Percentiles rank a stretch among this genome's conserved stretches.
Conservation (phyloP, 164 flowering plant genomes). For the Chimonanthus praecox region DNA sequence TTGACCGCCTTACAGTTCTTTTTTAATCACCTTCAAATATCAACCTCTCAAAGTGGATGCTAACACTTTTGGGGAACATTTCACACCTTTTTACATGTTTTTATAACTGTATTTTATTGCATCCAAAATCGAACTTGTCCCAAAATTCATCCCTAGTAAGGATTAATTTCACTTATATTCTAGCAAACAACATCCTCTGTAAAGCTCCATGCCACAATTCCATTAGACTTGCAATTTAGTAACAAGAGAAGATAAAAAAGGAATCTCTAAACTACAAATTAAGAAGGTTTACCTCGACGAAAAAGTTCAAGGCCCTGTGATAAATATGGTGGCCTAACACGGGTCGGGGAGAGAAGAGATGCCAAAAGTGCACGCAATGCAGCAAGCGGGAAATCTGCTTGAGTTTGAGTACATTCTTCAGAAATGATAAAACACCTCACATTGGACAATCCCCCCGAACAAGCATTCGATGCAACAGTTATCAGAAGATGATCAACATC, state of each 20-base stretch:
- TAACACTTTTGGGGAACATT: neutral
- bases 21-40: too few relatives aligned
- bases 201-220: constrained; percentile 1
- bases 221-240: neutral
- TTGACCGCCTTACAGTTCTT: too few relatives aligned
- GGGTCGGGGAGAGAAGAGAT: constrained; percentile 70
- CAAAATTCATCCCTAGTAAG: neutral
- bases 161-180: neutral
- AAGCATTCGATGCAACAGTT: constrained; percentile 44
- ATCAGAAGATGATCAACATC: constrained; percentile 54
- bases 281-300: constrained; percentile 48
- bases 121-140: neutral
- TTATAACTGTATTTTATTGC: too few relatives aligned
- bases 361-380: constrained; percentile 71
- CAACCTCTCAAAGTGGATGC: neutral
- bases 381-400: constrained; percentile 68
- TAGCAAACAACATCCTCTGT: neutral
- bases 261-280: neutral
- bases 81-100: neutral
- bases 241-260: neutral
- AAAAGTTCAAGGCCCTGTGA: constrained; percentile 71
- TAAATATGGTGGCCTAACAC: constrained; percentile 55
- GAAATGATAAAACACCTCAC: constrained; percentile 18
- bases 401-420: constrained; percentile 21
- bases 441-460: constrained; percentile 42